phyloP scores from a whole-genome alignment of 129 eudicot species.

The Tanacetum coccineum region DNA sequence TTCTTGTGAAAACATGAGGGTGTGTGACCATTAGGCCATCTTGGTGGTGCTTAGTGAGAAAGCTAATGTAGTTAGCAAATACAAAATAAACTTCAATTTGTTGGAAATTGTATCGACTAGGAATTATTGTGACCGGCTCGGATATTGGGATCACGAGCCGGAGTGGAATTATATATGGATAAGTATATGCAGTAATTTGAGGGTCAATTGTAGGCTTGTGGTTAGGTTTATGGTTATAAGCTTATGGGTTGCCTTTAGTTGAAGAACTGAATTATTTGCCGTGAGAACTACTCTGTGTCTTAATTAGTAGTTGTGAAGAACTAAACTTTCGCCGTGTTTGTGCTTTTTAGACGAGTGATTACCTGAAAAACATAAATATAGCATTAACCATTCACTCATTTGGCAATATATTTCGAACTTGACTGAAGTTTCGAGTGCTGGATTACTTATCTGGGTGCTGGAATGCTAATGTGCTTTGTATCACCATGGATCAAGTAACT shows the following conservation, averaged over 20 bases:
- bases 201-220: not conserved
- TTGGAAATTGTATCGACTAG: too few species aligned
- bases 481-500: conserved; percentile 1
- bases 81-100: too few species aligned
- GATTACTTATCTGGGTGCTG: not conserved
- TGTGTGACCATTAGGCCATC: too few species aligned
- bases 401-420: not conserved
- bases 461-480: not conserved
- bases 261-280: not conserved
- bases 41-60: too few species aligned
- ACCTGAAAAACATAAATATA: not conserved
- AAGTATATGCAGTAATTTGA: not conserved
- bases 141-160: not conserved
- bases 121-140: too few species aligned
- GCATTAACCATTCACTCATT: not conserved
- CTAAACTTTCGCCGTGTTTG: too few species aligned
- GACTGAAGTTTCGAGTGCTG: not conserved
- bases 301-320: not conserved
- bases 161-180: not conserved
- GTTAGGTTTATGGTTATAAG: not conserved
- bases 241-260: not conserved
- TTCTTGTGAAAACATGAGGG: too few species aligned
- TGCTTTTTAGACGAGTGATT: conserved; percentile 1
- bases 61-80: too few species aligned
- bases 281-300: not conserved